Conservation (phyloP, 2,329 filamentous ascomycete genomes). For the Colletotrichum tropicicola region DNA sequence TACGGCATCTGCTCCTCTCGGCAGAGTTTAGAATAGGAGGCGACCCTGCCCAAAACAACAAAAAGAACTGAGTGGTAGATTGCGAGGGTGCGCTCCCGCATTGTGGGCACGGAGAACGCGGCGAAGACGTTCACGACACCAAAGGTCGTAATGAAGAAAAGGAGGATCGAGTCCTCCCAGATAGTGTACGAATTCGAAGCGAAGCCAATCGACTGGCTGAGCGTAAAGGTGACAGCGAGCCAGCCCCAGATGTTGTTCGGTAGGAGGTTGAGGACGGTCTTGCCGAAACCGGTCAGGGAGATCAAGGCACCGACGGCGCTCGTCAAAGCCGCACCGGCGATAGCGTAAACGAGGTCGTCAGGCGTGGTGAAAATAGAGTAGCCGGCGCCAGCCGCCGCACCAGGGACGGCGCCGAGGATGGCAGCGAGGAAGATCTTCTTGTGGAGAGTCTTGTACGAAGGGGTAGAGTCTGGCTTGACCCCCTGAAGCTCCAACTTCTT, state of each 20-base stretch:
- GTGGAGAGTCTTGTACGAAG: conserved; percentile 47
- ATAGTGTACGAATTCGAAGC: conserved; percentile 98
- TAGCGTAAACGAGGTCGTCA: conserved; percentile 41
- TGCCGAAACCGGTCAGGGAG: conserved; percentile 53
- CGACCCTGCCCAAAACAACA: conserved; percentile 78
- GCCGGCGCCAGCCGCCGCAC: conserved; percentile 41
- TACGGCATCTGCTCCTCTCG: conserved; percentile 98
- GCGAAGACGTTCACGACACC: conserved; percentile 78
- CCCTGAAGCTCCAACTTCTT: conserved; percentile 62
- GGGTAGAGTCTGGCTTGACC: conserved; percentile 36
- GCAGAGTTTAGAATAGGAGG: conserved; percentile 90
- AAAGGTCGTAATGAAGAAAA: conserved; percentile 92
- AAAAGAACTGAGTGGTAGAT: conserved; percentile 89
- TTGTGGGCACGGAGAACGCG: conserved; percentile 76
- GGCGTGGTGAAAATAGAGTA: conserved; percentile 45
- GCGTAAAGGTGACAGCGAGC: conserved; percentile 80
- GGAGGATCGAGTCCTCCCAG: conserved; percentile 95
- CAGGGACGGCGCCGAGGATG: conserved; percentile 42
- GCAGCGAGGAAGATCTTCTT: conserved; percentile 49
- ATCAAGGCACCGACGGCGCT: conserved; percentile 52
- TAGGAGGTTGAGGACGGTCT: conserved; percentile 61
- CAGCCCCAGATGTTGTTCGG: conserved; percentile 90
- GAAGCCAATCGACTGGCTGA: conserved; percentile 92
- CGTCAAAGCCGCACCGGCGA: conserved; percentile 51
- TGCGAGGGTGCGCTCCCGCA: conserved; percentile 76